Evolutionary conservation across 1,284 basidiomycete genomes (phyloP), one percentile per base, ranked within the genome.

Genomic region (Anthracocystis walkeri): DNA sequence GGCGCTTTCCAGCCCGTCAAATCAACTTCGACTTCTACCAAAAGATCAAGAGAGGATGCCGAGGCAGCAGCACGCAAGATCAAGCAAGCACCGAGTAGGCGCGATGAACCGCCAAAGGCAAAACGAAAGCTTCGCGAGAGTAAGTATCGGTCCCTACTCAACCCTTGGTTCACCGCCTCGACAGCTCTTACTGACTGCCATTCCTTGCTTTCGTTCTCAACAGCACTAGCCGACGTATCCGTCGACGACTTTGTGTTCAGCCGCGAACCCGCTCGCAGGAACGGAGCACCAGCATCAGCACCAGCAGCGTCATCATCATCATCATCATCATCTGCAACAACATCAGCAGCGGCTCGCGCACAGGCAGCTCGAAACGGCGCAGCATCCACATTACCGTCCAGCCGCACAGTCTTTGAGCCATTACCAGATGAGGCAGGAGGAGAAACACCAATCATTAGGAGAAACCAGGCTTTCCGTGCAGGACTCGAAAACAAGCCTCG

Each of bases 181-280:
- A 49, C 16, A 7, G 25, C 27, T 11, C 16, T 31, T 20, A 23
- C 51, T 45, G 38, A 63, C 40, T 38, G 27, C 40, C 42, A 27
- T 45, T 25, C 8, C 27, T 49, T 41, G 18, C 16, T 20, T 18
- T 25, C 40, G 5, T 29, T 16, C 33, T 38, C 12, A 14, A 49
- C 50, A 65, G 63, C 71, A 18, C 55, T 75, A 3, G 61, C 60
- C 4, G 73, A 75, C 12, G 73, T 70, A 20, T 65, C 73, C 3
- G 68, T 65, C n/a, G 76, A 69, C 33, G 76, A 72, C 55, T 78
- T 78, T 46, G 40, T 78, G 59, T 78, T 78, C 38, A 75, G 58
- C 31, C 68, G 73, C 38, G 76, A 69, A 35, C 54, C 72, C 14
- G 46, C 40, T 27, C 53, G 54, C 21, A 51, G 55, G 25, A 60